These are phyloP conservation scores for Tetradesmus obliquus DNA, from an alignment of 139 green algal species.

Conservation along the genomic window DNA sequence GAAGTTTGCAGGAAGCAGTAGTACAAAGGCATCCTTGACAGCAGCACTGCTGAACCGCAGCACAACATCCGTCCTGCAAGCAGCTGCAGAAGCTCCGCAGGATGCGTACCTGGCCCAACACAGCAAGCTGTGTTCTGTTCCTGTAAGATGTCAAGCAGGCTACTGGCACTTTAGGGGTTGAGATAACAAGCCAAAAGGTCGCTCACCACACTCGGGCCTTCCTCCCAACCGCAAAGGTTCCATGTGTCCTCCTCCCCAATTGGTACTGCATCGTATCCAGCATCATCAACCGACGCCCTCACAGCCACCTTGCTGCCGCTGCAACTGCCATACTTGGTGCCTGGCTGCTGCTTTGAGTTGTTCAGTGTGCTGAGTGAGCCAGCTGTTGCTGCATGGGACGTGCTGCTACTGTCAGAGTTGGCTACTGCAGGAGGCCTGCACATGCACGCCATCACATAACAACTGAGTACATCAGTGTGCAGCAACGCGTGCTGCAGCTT, in stretches of 20 bases:
- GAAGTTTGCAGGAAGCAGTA: background rate
- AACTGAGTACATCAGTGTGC: background rate
- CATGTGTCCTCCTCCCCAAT: background rate
- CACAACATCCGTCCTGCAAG: background rate
- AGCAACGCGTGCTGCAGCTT: background rate
- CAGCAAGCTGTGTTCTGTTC: background rate
- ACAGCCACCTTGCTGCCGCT: background rate
- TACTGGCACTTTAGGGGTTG: too few species aligned
- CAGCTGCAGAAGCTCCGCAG: background rate
- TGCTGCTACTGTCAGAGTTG: background rate
- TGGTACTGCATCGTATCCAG: background rate
- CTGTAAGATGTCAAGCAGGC: too few species aligned
- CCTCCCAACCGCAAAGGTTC: conserved; percentile 19
- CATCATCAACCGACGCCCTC: background rate
- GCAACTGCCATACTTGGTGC: background rate
- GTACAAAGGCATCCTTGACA: background rate
- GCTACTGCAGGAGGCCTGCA: background rate
- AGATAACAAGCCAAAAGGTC: too few species aligned
- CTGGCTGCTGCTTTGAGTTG: background rate
- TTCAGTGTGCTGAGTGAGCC: background rate
- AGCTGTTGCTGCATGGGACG: background rate
- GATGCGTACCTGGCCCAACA: too few species aligned
- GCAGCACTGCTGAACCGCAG: background rate
- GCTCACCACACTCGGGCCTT: conserved; percentile 33
- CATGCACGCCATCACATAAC: background rate